Evolutionary conservation across 2,329 filamentous ascomycete genomes (phyloP).

Genomic region (Pseudocercospora musae): DNA sequence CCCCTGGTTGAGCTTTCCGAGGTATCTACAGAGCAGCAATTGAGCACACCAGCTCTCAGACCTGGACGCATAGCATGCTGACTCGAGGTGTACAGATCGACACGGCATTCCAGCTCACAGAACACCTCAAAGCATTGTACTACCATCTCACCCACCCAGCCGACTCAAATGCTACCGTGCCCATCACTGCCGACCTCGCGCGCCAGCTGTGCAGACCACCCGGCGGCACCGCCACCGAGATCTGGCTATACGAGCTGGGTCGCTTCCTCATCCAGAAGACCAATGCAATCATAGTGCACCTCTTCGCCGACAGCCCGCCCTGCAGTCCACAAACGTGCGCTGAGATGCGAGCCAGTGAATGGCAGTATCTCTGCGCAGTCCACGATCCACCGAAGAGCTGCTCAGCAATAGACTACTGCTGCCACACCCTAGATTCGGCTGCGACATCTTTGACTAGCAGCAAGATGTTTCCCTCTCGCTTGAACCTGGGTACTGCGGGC

Average conservation of each 20-base stretch:
- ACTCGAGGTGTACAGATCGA: conserved; percentile 65
- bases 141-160: conserved; percentile 70
- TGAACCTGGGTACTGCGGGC: conserved; percentile 52
- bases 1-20: conserved; percentile 81
- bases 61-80: conserved; percentile 4
- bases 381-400: conserved; percentile 96
- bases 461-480: conserved; percentile 89
- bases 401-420: conserved; percentile 98
- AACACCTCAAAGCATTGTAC: conserved; percentile 91
- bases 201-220: conserved; percentile 75
- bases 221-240: conserved; percentile 73
- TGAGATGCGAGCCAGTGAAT: conserved; percentile 97
- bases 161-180: conserved; percentile 71
- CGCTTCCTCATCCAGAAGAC: conserved; percentile 93
- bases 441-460: conserved; percentile 90
- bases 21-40: conserved; percentile 49
- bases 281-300: conserved; percentile 86
- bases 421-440: conserved; percentile 96
- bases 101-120: conserved; percentile 94
- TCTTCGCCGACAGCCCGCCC: conserved; percentile 85
- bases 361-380: conserved; percentile 98
- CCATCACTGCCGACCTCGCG: conserved; percentile 74
- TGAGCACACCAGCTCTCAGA: not conserved
- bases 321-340: conserved; percentile 88
- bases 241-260: conserved; percentile 98